Evolutionary conservation across 805 yeast species (phyloP).

Genomic region (Candida yuanshanica): DNA sequence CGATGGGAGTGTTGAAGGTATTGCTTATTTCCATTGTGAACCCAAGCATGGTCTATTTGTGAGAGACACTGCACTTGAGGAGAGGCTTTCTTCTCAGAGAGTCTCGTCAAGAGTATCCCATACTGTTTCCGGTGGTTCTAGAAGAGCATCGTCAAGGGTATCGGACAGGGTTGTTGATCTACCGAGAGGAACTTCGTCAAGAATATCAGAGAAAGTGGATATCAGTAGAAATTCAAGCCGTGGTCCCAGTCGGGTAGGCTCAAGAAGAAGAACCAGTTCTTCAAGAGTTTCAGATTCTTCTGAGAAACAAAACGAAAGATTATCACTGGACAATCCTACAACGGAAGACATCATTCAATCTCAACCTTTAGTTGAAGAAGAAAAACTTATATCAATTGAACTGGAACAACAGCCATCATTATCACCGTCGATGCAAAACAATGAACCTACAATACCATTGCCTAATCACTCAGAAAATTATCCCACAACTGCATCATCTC

Average conservation of each 20-base stretch:
- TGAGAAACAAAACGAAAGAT: neutral
- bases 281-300: neutral
- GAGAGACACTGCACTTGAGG: conserved; percentile 29
- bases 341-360: neutral
- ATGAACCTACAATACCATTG: conserved; percentile 24
- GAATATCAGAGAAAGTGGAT: neutral
- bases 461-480: conserved; percentile 37
- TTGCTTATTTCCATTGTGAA: conserved; percentile 48
- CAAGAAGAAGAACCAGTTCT: neutral
- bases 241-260: neutral
- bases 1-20: conserved; percentile 66
- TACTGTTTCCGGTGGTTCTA: neutral
- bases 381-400: neutral
- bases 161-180: neutral
- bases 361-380: neutral
- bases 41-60: conserved; percentile 54
- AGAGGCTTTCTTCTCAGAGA: neutral
- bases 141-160: neutral
- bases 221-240: neutral
- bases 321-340: neutral
- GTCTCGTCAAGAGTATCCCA: conserved; percentile 1
- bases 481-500: neutral
- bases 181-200: neutral
- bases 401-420: neutral
- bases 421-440: neutral